Conservation (phyloP, 768 basidiomycete species). For the Phlebiopsis gigantea region DNA sequence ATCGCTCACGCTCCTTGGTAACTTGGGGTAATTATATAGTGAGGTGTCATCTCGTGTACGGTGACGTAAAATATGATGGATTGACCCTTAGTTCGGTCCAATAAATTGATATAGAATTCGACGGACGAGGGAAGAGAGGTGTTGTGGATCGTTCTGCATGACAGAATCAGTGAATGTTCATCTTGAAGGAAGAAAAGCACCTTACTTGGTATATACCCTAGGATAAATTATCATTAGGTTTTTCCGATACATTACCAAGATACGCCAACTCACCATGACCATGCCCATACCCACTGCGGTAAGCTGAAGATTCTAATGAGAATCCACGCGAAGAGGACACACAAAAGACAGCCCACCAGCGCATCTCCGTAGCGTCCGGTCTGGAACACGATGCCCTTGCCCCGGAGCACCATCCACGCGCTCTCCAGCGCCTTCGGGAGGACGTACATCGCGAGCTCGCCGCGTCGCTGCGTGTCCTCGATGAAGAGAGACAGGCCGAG, state of each 20-base stretch:
- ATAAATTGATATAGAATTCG: conserved; percentile 85
- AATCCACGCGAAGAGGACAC: background rate
- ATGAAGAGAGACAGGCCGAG: conserved; percentile 77
- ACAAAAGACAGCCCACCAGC: conserved; percentile 38
- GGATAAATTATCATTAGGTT: conserved; percentile 5
- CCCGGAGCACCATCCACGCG: conserved; percentile 76
- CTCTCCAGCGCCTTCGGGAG: conserved; percentile 89
- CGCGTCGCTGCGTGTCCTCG: conserved; percentile 83
- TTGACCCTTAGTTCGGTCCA: conserved; percentile 59
- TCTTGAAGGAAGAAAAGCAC: background rate
- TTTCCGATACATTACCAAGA: background rate
- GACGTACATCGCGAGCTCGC: conserved; percentile 89
- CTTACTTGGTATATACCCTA: conserved; percentile 74
- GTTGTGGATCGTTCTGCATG: conserved; percentile 66
- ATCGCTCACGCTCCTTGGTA: too few relatives aligned
- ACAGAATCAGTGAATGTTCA: background rate
- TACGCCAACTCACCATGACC: conserved; percentile 64
- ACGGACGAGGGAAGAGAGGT: conserved; percentile 76
- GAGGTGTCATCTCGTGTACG: too few relatives aligned
- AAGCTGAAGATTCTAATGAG: conserved; percentile 30
- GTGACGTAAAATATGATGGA: background rate
- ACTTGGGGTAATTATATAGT: too few relatives aligned
- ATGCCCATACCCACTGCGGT: conserved; percentile 82
- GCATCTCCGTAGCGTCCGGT: conserved; percentile 68
- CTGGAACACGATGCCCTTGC: conserved; percentile 68